Base-by-base conservation (phyloP, 371 early-diverging fungal genomes). In the Amoeboaphelidium protococcarum region DNA sequence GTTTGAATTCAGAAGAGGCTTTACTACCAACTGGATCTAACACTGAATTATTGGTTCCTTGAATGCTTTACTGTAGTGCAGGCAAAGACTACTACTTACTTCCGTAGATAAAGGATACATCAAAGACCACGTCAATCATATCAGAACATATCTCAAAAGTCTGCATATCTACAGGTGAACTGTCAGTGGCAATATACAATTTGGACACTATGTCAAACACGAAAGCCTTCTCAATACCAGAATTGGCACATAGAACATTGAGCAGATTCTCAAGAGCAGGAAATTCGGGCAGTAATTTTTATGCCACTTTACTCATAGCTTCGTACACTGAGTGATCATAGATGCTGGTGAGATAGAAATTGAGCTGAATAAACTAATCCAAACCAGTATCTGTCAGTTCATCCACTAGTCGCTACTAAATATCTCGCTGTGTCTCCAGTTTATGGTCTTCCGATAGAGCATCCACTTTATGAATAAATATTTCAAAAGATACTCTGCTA, bases 381-480 rank as follows among this genome's bases (percentile, higher is more conserved):
- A 82, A 56, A 52, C 75, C 77, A 37, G 74, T 77, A 57, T 82
- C 84, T 2, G 71, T 69, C 43, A 92, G 65, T 46, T 78, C 84
- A 55, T 89, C 90, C 12, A 71, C 66, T 50, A 86, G 76, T 27
- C 82, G 69, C 54, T 81, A 83, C 55, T 85, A 82, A 44, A 92
- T 81, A 53, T 89, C 90, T 22, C 83, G 68, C 59, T 82, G 82
- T 37, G 80, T 87, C 56, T 92, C 90, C 81, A 58, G 26, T 59
- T 82, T 84, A 63, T 77, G 76, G 48, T 92, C 94, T 50, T 90
- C 90, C 1, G 81, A 79, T 47, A 92, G 62, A 21, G 88, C 90
- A 57, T 92, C 94, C 16, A 90, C 84, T 64, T 92, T 92, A 64
- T 92, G 88, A 46, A 92, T 75, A 52, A 92, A 76, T 2, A 92